These are phyloP conservation scores for Osmanthus fragrans DNA, from an alignment of 257 asterid species.

Conservation along the genomic window DNA sequence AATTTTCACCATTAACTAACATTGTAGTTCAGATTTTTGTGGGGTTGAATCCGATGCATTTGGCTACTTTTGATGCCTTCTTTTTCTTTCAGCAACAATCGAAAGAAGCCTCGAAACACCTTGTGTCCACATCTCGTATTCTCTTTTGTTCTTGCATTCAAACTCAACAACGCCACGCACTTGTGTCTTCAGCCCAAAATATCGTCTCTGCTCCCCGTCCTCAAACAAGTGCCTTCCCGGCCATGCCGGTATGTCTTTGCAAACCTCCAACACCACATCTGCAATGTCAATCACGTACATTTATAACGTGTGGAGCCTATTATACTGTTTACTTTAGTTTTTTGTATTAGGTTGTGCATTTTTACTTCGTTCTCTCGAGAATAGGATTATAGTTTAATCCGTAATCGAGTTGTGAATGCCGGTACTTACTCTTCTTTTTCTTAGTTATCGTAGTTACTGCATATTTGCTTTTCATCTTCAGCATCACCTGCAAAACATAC, in stretches of 20 bases:
- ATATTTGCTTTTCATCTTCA: constrained; percentile 98
- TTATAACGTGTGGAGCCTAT: not conserved
- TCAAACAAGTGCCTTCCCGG: constrained; percentile 92
- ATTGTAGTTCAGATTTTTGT: not conserved
- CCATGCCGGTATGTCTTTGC: constrained; percentile 90
- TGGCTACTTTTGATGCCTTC: constrained; percentile 40
- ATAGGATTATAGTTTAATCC: not conserved
- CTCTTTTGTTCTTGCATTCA: constrained; percentile 57
- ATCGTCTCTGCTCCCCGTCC: constrained; percentile 86
- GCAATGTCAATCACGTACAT: constrained; percentile 7
- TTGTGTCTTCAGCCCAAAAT: constrained; percentile 83
- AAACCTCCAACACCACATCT: constrained; percentile 82
- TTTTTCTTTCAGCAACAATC: constrained; percentile 56
- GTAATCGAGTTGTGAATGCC: not conserved
- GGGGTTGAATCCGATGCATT: not conserved
- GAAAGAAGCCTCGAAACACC: constrained; percentile 66
- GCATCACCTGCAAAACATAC: constrained; percentile 64
- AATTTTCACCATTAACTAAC: not conserved
- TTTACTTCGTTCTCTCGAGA: not conserved
- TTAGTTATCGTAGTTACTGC: constrained; percentile 84
- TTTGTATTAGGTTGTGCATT: not conserved
- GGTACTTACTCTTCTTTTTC: constrained; percentile 77
- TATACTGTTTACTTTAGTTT: too few relatives aligned
- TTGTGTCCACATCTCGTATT: constrained; percentile 70
- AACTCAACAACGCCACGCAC: constrained; percentile 77